Percentiles rank a stretch among this genome's conserved stretches.
phyloP scores from a whole-genome alignment of 129 eudicot species.

The Oenanthe sinensis region DNA sequence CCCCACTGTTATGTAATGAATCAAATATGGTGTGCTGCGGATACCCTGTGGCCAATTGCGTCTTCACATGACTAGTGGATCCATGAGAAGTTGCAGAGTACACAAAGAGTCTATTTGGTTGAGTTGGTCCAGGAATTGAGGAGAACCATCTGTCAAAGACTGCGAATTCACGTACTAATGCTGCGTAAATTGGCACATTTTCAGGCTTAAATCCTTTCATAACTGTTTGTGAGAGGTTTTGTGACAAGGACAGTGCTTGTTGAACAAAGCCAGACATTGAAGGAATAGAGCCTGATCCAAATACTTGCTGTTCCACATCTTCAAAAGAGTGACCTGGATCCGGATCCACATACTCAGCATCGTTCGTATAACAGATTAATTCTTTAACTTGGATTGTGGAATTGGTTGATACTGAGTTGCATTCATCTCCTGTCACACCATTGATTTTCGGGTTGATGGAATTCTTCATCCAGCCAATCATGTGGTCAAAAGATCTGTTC shows the following conservation, averaged over 20 bases:
- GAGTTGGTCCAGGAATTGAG: slow-evolving; percentile 95
- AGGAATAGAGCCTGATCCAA: slow-evolving; percentile 56
- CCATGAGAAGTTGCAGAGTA: slow-evolving; percentile 98
- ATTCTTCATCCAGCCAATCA: slow-evolving; percentile 97
- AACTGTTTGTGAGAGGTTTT: slow-evolving; percentile 59
- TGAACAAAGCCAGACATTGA: slow-evolving; percentile 91
- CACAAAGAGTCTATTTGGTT: slow-evolving; percentile 88
- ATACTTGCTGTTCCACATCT: slow-evolving; percentile 68
- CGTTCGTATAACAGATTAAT: slow-evolving; percentile 54
- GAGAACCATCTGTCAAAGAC: slow-evolving; percentile 93
- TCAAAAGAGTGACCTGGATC: slow-evolving; percentile 91
- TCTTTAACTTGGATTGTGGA: slow-evolving; percentile 20
- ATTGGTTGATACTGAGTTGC: slow-evolving; percentile 69
- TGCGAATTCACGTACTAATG: slow-evolving; percentile 62
- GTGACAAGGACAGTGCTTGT: slow-evolving; percentile 63
- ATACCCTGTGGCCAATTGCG: slow-evolving; percentile 73
- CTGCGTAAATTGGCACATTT: slow-evolving; percentile 66
- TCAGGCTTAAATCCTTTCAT: slow-evolving; percentile 93
- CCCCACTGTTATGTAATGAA: slow-evolving; percentile 56
- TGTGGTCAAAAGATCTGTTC: slow-evolving; percentile 91
- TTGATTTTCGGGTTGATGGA: slow-evolving; percentile 66
- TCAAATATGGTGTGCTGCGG: slow-evolving; percentile 92
- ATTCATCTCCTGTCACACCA: slow-evolving; percentile 78
- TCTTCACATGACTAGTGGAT: slow-evolving; percentile 74
- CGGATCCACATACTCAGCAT: slow-evolving; percentile 81